Conservation (phyloP, 1,139 yeast species). For the Kodamaea sp. region DNA sequence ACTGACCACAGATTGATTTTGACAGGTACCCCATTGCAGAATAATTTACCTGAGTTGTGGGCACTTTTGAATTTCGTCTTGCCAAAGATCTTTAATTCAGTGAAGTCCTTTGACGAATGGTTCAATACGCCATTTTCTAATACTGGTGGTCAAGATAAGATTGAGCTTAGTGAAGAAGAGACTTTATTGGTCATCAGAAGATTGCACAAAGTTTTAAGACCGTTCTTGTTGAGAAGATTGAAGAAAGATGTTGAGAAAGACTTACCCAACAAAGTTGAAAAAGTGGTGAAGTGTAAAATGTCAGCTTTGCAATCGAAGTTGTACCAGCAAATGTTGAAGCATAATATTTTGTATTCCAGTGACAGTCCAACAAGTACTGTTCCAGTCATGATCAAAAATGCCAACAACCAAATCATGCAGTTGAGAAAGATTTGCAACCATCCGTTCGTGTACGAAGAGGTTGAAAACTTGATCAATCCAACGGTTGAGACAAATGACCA, state of each 20-base stretch:
- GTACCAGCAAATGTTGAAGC: constrained; percentile 76
- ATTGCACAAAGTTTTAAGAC: constrained; percentile 93
- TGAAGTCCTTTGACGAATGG: constrained; percentile 87
- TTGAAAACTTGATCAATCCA: constrained; percentile 85
- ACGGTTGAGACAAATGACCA: constrained; percentile 63
- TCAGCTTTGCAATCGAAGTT: constrained; percentile 80
- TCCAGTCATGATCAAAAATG: constrained; percentile 71
- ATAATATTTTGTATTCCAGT: constrained; percentile 65
- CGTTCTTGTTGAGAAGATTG: constrained; percentile 89
- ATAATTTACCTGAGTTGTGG: constrained; percentile 84
- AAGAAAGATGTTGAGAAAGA: constrained; percentile 98
- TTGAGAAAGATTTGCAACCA: constrained; percentile 94
- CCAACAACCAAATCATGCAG: constrained; percentile 93
- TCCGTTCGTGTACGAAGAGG: constrained; percentile 95
- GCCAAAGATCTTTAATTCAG: constrained; percentile 81
- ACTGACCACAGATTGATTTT: constrained; percentile 76
- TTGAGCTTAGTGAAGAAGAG: constrained; percentile 88
- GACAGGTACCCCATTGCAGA: constrained; percentile 88
- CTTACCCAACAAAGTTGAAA: constrained; percentile 92
- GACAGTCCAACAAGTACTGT: constrained; percentile 37
- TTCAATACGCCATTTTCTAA: constrained; percentile 83
- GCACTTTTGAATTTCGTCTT: constrained; percentile 75
- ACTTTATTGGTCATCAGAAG: constrained; percentile 90
- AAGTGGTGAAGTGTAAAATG: constrained; percentile 92
- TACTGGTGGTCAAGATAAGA: constrained; percentile 79